phyloP scores from a whole-genome alignment of 306 rosid species.

The Sesbania bispinosa region DNA sequence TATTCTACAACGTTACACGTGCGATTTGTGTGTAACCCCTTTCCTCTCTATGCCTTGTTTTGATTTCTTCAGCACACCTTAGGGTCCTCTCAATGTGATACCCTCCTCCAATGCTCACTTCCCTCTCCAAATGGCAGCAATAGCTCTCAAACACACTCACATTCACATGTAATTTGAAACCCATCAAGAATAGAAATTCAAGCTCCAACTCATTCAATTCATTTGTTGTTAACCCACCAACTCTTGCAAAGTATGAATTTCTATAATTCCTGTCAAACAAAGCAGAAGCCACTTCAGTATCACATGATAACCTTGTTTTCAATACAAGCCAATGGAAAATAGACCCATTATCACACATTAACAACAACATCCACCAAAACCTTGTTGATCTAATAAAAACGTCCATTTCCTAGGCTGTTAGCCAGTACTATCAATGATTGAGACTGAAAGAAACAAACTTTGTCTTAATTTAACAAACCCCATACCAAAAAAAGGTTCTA shows the following conservation, averaged over 20 bases:
- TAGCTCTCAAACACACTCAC: constrained; percentile 97
- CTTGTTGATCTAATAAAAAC: constrained; percentile 22
- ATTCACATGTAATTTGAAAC: constrained; percentile 89
- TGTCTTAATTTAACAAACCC: constrained; percentile 23
- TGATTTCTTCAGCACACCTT: constrained; percentile 86
- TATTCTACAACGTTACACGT: constrained; percentile 56
- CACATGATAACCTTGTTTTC: constrained; percentile 3
- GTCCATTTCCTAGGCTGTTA: constrained; percentile 17
- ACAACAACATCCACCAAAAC: constrained; percentile 8
- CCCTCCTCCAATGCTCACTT: constrained; percentile 93
- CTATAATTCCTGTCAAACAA: constrained; percentile 68
- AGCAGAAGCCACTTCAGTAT: background rate
- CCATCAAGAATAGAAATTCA: constrained; percentile 86
- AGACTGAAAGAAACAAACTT: constrained; percentile 12
- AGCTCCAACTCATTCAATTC: constrained; percentile 81
- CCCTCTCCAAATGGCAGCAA: constrained; percentile 90
- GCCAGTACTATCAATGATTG: constrained; percentile 20
- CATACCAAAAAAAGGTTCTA: background rate
- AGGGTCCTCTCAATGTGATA: constrained; percentile 81
- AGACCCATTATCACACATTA: background rate
- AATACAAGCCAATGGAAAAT: background rate
- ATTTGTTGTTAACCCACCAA: constrained; percentile 70
- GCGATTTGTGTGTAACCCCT: constrained; percentile 49
- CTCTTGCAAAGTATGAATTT: constrained; percentile 87
- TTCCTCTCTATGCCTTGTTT: constrained; percentile 47